Conservation (phyloP, 208 protist species). For the Acanthamoeba lenticulata region DNA sequence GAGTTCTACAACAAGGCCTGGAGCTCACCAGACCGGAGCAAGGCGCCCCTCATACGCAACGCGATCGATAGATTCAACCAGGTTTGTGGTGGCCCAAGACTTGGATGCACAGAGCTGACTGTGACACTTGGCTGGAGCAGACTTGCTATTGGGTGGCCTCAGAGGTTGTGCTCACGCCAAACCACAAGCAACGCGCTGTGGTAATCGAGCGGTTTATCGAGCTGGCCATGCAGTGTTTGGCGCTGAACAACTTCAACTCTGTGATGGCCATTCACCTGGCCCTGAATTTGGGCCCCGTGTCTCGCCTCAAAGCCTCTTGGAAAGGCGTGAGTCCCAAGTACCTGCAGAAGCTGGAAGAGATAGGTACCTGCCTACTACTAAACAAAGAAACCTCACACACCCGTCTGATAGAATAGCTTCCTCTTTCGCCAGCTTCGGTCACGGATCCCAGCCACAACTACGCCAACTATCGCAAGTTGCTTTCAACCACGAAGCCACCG, state of each 20-base stretch:
- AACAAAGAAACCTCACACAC: no score
- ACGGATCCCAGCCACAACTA: constrained; percentile 32
- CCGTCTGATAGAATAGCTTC: not conserved
- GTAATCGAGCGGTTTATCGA: constrained; percentile 55
- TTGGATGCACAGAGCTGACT: not conserved
- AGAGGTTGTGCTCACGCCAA: constrained; percentile 46
- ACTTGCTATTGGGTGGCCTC: constrained; percentile 56
- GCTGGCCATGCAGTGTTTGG: not conserved
- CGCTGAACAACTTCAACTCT: constrained; percentile 40
- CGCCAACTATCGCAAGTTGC: constrained; percentile 11
- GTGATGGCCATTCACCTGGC: constrained; percentile 50
- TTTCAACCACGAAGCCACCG: not conserved
- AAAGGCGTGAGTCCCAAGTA: constrained; percentile 13
- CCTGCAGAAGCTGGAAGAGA: not conserved
- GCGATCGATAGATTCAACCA: constrained; percentile 53
- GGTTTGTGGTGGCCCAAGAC: not conserved
- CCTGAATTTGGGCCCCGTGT: not conserved
- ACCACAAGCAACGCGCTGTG: constrained; percentile 16
- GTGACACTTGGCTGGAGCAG: not conserved
- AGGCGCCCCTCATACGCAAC: not conserved
- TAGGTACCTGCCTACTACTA: not conserved
- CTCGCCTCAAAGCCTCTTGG: constrained; percentile 32
- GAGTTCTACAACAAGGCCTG: constrained; percentile 35
- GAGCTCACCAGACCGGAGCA: not conserved
- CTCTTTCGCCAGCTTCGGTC: not conserved